A percentile compares a stretch with the other conserved stretches of the same genome.
phyloP scores from a whole-genome alignment of 1,284 basidiomycete species.

The Albatrellus sp. region DNA sequence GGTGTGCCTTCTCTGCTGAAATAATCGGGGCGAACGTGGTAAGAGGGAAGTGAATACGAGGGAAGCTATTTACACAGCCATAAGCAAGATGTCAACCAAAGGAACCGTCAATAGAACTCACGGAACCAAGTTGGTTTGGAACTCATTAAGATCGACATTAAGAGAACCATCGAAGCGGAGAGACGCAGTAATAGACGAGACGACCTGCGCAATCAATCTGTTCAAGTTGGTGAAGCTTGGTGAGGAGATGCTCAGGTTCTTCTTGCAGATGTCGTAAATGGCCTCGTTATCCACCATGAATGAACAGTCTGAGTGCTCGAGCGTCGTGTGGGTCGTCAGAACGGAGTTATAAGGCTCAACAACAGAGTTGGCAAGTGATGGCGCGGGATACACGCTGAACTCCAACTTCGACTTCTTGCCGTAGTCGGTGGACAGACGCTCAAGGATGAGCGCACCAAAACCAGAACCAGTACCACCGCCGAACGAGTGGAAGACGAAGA shows the following conservation, averaged over 20 bases:
- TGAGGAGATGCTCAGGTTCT: slow-evolving; percentile 70
- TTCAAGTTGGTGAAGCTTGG: slow-evolving; percentile 85
- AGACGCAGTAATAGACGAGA: slow-evolving; percentile 77
- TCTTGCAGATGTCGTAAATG: slow-evolving; percentile 95
- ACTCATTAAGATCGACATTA: slow-evolving; percentile 77
- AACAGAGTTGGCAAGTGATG: slow-evolving; percentile 90
- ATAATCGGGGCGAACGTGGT: slow-evolving; percentile 87
- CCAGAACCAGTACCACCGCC: slow-evolving; percentile 99
- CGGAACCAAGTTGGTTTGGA: slow-evolving; percentile 74
- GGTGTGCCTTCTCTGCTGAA: slow-evolving; percentile 67
- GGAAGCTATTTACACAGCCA: slow-evolving; percentile 24
- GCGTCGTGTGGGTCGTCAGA: slow-evolving; percentile 95
- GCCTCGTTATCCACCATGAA: slow-evolving; percentile 97
- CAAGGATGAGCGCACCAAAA: slow-evolving; percentile 94
- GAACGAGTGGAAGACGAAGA: slow-evolving; percentile 99
- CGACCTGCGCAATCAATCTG: slow-evolving; percentile 82
- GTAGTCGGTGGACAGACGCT: slow-evolving; percentile 95
- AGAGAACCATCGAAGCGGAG: slow-evolving; percentile 75
- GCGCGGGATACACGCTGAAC: slow-evolving; percentile 96
- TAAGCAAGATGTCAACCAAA: not conserved
- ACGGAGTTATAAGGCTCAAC: slow-evolving; percentile 99
- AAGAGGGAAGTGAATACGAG: slow-evolving; percentile 87
- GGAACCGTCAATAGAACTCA: slow-evolving; percentile 17
- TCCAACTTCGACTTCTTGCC: slow-evolving; percentile 99
- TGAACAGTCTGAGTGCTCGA: slow-evolving; percentile 99